These are phyloP conservation scores for Trypanosoma grayi DNA, from an alignment of 208 protist genomes.

Conservation along the genomic window DNA sequence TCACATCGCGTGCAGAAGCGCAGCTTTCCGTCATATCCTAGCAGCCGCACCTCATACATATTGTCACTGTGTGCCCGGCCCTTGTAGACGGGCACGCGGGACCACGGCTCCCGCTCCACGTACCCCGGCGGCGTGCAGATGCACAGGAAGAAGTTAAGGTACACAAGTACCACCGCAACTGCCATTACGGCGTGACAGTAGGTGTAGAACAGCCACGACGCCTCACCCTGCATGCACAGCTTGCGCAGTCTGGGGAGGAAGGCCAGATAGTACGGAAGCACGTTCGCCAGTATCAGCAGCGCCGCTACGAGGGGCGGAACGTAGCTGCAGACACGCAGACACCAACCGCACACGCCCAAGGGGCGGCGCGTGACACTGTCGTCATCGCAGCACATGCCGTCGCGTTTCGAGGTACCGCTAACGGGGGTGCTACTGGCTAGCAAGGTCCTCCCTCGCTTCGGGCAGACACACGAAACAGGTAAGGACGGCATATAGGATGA, in stretches of 20 bases:
- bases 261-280: conserved; percentile 48
- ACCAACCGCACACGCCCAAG: conserved; percentile 26
- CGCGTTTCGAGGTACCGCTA: background rate
- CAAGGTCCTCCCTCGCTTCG: too few relatives aligned
- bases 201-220: conserved; percentile 51
- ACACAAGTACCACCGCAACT: conserved; percentile 53
- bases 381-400: conserved; percentile 26
- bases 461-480: too few relatives aligned
- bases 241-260: conserved; percentile 35
- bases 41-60: conserved; percentile 31
- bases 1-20: conserved; percentile 23
- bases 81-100: conserved; percentile 21
- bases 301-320: conserved; percentile 43
- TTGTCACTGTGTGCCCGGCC: conserved; percentile 26
- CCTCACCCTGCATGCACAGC: conserved; percentile 28
- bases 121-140: conserved; percentile 33
- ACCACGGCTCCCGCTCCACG: conserved; percentile 35
- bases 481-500: too few relatives aligned
- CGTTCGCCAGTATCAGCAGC: conserved; percentile 39
- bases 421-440: background rate
- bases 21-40: conserved; percentile 26
- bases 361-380: conserved; percentile 32
- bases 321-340: conserved; percentile 31
- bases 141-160: conserved; percentile 39
- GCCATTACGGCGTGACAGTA: conserved; percentile 50